Evolutionary conservation across 768 basidiomycete species (phyloP).

Genomic region (Nevesoporus exiguus): DNA sequence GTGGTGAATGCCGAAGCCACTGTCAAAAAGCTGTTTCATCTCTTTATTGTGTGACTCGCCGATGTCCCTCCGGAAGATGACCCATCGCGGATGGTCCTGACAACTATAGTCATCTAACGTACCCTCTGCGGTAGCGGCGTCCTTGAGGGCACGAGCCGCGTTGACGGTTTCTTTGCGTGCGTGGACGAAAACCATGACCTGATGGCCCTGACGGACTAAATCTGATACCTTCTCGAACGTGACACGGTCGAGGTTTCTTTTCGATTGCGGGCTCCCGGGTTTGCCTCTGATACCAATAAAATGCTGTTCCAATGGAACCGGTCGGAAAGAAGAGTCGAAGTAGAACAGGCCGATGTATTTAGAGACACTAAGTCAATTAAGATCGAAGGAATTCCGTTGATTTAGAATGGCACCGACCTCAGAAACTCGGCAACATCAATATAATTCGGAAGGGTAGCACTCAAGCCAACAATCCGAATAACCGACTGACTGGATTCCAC

Average conservation of each 20-base stretch:
- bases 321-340: slow-evolving; percentile 96
- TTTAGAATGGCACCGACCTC: slow-evolving; percentile 45
- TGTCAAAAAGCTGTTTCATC: slow-evolving; percentile 91
- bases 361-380: slow-evolving; percentile 62
- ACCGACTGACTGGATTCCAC: slow-evolving; percentile 96
- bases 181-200: slow-evolving; percentile 99
- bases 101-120: slow-evolving; percentile 75
- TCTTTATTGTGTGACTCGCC: slow-evolving; percentile 88
- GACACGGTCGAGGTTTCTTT: slow-evolving; percentile 82
- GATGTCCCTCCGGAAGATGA: slow-evolving; percentile 72
- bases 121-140: slow-evolving; percentile 70
- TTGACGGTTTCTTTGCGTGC: slow-evolving; percentile 98
- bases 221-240: slow-evolving; percentile 89
- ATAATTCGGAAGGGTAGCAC: slow-evolving; percentile 96
- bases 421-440: slow-evolving; percentile 94
- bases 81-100: slow-evolving; percentile 74
- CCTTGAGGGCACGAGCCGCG: slow-evolving; percentile 75
- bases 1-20: slow-evolving; percentile 96
- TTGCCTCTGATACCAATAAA: slow-evolving; percentile 94
- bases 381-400: neutral
- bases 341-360: slow-evolving; percentile 87
- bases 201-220: slow-evolving; percentile 87
- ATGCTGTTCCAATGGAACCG: slow-evolving; percentile 95
- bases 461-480: slow-evolving; percentile 93
- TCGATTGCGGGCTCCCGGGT: slow-evolving; percentile 64